Evolutionary conservation across 805 yeast species (phyloP).

Genomic region (Starmerella ratchasimensis): DNA sequence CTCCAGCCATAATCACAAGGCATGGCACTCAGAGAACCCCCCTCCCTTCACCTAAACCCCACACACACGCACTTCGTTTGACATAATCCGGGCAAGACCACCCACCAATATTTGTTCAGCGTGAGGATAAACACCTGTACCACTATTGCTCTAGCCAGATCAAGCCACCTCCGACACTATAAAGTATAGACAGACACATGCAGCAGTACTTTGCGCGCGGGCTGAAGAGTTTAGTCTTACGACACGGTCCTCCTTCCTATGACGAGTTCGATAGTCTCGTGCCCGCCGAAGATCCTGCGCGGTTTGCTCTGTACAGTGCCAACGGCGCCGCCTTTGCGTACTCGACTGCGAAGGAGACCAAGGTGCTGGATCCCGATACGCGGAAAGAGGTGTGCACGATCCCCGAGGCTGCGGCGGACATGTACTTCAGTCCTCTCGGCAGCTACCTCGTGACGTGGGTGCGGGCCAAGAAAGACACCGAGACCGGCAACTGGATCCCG

Average conservation of each 20-base stretch:
- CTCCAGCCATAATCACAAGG: no score
- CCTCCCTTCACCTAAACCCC: no score
- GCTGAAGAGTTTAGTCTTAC: slow-evolving; percentile 19
- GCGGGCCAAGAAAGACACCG: slow-evolving; percentile 60
- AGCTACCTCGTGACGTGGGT: slow-evolving; percentile 78
- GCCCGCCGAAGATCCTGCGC: slow-evolving; percentile 35
- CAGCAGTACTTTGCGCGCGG: slow-evolving; percentile 24
- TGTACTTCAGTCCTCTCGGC: slow-evolving; percentile 82
- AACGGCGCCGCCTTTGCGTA: slow-evolving; percentile 59
- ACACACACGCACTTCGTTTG: no score
- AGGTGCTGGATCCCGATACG: slow-evolving; percentile 41
- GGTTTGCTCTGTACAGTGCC: slow-evolving; percentile 52
- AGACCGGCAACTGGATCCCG: slow-evolving; percentile 57
- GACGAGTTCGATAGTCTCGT: slow-evolving; percentile 22
- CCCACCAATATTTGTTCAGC: neutral
- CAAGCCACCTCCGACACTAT: neutral
- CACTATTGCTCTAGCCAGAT: neutral
- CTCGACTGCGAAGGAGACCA: slow-evolving; percentile 49
- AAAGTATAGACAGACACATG: slow-evolving; percentile 9
- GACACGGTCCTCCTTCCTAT: slow-evolving; percentile 24
- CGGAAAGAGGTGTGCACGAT: slow-evolving; percentile 37
- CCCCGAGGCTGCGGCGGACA: slow-evolving; percentile 55
- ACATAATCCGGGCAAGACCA: no score
- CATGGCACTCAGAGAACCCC: no score
- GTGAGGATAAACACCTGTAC: neutral